Conservation (phyloP, 768 basidiomycete species). For the Paxillus rubicundulus region DNA sequence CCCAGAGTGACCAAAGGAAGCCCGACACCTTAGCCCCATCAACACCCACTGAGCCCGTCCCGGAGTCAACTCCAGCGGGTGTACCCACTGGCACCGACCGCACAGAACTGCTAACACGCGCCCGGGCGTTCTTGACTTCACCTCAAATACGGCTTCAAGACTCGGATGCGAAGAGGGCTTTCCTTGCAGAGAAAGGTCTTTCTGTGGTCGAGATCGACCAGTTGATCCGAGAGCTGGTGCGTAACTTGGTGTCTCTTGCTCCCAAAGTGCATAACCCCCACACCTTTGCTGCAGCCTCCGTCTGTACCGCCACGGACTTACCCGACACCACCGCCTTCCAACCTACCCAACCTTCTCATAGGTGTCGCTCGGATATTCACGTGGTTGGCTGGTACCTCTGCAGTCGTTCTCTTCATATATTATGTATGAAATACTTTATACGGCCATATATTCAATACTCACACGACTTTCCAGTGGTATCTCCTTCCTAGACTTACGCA, state of each 20-base stretch:
- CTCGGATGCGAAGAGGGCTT: slow-evolving; percentile 51
- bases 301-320: slow-evolving; percentile 70
- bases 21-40: background rate
- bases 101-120: slow-evolving; percentile 48
- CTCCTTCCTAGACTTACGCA: slow-evolving; percentile 64
- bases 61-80: background rate
- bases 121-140: slow-evolving; percentile 63
- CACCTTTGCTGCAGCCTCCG: slow-evolving; percentile 34
- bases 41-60: background rate
- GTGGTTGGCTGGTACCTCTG: slow-evolving; percentile 68
- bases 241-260: slow-evolving; percentile 14
- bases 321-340: slow-evolving; percentile 66
- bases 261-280: slow-evolving; percentile 5
- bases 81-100: slow-evolving; percentile 30
- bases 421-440: slow-evolving; percentile 46
- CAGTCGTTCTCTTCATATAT: slow-evolving; percentile 57
- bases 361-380: slow-evolving; percentile 57
- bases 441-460: slow-evolving; percentile 1
- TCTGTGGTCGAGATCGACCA: slow-evolving; percentile 55
- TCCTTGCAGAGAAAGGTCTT: slow-evolving; percentile 71
- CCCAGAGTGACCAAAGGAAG: background rate
- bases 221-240: slow-evolving; percentile 56
- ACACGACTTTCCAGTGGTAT: slow-evolving; percentile 47
- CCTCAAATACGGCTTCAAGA: slow-evolving; percentile 64
- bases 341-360: slow-evolving; percentile 62